Conservation (phyloP, 768 basidiomycete genomes). For the Goffeauzyma gilvescens region DNA sequence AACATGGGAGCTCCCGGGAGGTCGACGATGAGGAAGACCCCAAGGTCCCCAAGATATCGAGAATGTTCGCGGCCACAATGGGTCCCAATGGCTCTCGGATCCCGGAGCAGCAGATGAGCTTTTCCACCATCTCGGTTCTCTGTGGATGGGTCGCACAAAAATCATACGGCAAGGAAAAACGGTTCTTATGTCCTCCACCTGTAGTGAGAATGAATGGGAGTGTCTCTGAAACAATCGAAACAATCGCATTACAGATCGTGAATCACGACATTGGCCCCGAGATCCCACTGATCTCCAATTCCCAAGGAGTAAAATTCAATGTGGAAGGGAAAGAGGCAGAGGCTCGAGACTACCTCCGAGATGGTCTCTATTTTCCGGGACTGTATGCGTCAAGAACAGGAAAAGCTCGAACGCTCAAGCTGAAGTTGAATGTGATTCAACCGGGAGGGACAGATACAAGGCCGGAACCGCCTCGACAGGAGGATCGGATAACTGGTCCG, state of each 20-base stretch:
- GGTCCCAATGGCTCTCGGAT: slow-evolving; percentile 9
- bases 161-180: slow-evolving; percentile 86
- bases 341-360: slow-evolving; percentile 14
- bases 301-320: slow-evolving; percentile 10
- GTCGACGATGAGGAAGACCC: too few species aligned
- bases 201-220: slow-evolving; percentile 60
- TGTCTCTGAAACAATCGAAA: slow-evolving; percentile 11
- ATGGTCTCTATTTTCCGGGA: slow-evolving; percentile 25
- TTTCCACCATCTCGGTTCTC: slow-evolving; percentile 33
- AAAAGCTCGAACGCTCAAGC: slow-evolving; percentile 20
- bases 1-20: too few species aligned
- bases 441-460: slow-evolving; percentile 14
- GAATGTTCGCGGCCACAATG: slow-evolving; percentile 13
- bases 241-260: slow-evolving; percentile 6
- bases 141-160: slow-evolving; percentile 91
- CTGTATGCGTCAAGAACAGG: slow-evolving; percentile 15
- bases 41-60: slow-evolving; percentile 10
- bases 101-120: slow-evolving; percentile 12
- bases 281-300: slow-evolving; percentile 9
- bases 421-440: slow-evolving; percentile 15
- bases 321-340: slow-evolving; percentile 6
- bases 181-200: slow-evolving; percentile 81
- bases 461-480: slow-evolving; percentile 2
- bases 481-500: background rate
- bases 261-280: slow-evolving; percentile 8